phyloP scores from a whole-genome alignment of 169 alveolate genomes.

The Theileria sp. region DNA sequence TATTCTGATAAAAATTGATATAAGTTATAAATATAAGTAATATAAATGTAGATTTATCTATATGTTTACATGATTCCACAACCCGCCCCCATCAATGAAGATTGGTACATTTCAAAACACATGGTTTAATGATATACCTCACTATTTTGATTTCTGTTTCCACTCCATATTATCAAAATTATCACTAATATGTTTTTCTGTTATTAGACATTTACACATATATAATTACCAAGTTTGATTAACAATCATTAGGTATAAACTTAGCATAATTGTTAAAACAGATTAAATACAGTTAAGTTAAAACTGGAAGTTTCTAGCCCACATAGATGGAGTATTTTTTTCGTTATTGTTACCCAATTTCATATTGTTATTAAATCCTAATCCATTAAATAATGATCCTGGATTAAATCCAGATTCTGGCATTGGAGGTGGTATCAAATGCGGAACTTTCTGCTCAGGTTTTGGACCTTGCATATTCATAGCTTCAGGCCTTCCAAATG shows the following conservation, averaged over 20 bases:
- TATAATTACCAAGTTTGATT: neutral
- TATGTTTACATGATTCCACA: neutral
- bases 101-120: neutral
- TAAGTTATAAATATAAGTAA: neutral
- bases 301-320: conserved; percentile 49
- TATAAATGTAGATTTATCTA: neutral
- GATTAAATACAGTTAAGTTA: neutral
- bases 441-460: neutral
- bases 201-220: neutral
- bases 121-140: too few species aligned
- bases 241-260: neutral
- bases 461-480: conserved; percentile 22
- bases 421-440: neutral
- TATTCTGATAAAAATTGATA: neutral
- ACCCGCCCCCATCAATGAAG: conserved; percentile 5
- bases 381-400: conserved; percentile 50
- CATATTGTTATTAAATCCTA: conserved; percentile 39
- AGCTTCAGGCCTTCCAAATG: conserved; percentile 15
- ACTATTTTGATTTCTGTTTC: neutral
- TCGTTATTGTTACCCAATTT: conserved; percentile 9
- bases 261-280: conserved; percentile 2
- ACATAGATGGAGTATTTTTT: conserved; percentile 55
- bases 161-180: neutral
- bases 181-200: neutral
- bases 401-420: conserved; percentile 55